Evolutionary conservation across 805 yeast genomes (phyloP).

Genomic region (Tetrapisispora taiwanensis): DNA sequence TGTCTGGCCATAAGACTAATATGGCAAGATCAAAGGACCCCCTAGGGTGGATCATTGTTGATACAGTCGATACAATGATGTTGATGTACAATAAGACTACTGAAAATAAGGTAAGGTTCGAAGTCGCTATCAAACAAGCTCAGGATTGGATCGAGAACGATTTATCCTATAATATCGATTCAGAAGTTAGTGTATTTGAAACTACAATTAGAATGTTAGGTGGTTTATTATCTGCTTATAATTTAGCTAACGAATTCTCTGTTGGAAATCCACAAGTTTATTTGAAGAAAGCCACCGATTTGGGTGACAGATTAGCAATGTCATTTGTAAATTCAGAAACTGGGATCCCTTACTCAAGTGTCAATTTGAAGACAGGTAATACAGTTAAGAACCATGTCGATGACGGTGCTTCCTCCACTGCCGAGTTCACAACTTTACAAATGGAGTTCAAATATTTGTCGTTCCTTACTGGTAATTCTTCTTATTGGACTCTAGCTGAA

Average conservation of each 20-base stretch:
- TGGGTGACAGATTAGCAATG: conserved; percentile 63
- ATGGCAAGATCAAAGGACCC: conserved; percentile 62
- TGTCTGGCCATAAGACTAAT: conserved; percentile 50
- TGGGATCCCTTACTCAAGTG: conserved; percentile 72
- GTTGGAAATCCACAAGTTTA: conserved; percentile 39
- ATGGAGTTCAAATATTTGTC: conserved; percentile 78
- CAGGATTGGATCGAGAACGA: conserved; percentile 65
- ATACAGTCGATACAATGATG: conserved; percentile 71
- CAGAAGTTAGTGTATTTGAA: conserved; percentile 75
- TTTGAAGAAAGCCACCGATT: conserved; percentile 65
- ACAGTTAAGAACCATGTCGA: conserved; percentile 56
- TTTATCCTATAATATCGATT: conserved; percentile 60
- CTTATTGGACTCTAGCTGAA: conserved; percentile 75
- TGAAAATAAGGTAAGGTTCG: conserved; percentile 20
- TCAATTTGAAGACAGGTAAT: conserved; percentile 55
- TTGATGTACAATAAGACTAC: conserved; percentile 48
- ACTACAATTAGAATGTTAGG: conserved; percentile 94
- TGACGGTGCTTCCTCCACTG: conserved; percentile 75
- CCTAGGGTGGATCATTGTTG: conserved; percentile 89
- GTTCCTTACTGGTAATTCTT: conserved; percentile 63
- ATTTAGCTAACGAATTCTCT: conserved; percentile 41
- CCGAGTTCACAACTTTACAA: conserved; percentile 82
- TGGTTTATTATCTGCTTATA: conserved; percentile 77
- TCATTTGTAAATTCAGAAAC: conserved; percentile 50
- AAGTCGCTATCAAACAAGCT: conserved; percentile 53